Base-by-base conservation (phyloP, 2,329 filamentous ascomycete genomes). In the Scedosporium apiospermum region DNA sequence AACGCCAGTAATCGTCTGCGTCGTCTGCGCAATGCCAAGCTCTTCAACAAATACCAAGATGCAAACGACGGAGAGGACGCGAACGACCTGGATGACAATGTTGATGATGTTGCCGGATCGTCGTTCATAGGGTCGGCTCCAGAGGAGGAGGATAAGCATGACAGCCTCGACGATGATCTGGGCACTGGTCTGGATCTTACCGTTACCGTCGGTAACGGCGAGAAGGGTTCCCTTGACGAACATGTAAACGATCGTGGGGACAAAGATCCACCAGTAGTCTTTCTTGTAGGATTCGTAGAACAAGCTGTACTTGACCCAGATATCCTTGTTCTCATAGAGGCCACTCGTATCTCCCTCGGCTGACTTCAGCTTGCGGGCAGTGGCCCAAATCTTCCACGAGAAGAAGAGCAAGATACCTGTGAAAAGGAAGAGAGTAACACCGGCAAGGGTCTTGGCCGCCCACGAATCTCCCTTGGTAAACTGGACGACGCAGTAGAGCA, bases 241-340 rank as follows among this genome's bases (percentile, higher is more conserved):
- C 80, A 93, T 89, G 80, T 98, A 98, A 66, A 92, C 65, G 70
- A 98, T 96, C 65, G 84, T 80, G 0, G 95, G 95, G 14, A 98
- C 82, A 72, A 99, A 98, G 26, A 97, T 77, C 93, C 93, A 98
- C 95, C 95, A 99, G 79, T 93, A 96, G 68, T 88, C 86, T 75
- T 90, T 91, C 78, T 91, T 92, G 81, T 96, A 98, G 68, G 88
- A 88, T 70, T 98, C 95, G 79, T 99, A 99, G 78, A 99, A 98
- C 65, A 97, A 82, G 70, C 90, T 95, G 82, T 99, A 99, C 78
- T 95, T 96, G 73, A 91, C 82, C 93, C 95, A 97, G 49, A 88
- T 87, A 64, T 89, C 84, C 79, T 95, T 96, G 76, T 98, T 83
- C 64, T 97, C 90, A 74, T 92, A 98, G 7, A 99, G 81, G 12